Evolutionary conservation across 73 alveolate species (phyloP).

Genomic region (Symbiodinium pilosum): DNA sequence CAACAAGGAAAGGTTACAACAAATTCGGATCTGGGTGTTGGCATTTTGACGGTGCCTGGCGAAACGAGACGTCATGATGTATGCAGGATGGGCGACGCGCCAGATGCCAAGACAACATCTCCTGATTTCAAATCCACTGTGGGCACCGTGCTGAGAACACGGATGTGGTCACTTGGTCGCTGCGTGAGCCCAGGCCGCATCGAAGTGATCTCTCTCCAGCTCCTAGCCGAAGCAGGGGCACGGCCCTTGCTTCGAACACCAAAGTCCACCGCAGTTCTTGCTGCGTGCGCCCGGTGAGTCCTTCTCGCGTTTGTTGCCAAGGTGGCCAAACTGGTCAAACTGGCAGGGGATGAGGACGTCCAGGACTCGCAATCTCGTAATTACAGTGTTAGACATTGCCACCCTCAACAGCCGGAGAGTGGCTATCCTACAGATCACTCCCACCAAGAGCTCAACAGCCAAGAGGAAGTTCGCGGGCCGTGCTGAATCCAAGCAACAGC

Average conservation of each 20-base stretch:
- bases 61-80: neutral
- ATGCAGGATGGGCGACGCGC: constrained; percentile 58
- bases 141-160: too few relatives aligned
- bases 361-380: constrained; percentile 31
- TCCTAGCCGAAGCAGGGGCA: constrained; percentile 70
- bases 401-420: neutral
- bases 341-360: constrained; percentile 71
- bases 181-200: constrained; percentile 54
- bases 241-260: too few relatives aligned
- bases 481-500: too few relatives aligned
- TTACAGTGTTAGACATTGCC: neutral
- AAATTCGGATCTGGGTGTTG: neutral
- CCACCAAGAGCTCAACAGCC: too few relatives aligned
- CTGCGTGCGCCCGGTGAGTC: neutral
- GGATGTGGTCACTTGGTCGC: too few relatives aligned
- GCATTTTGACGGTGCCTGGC: neutral
- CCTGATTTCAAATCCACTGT: neutral
- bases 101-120: neutral
- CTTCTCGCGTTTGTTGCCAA: neutral
- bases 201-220: constrained; percentile 57
- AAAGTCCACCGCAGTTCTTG: neutral
- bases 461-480: too few relatives aligned
- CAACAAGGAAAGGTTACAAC: neutral
- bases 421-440: too few relatives aligned
- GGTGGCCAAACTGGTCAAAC: constrained; percentile 55